Evolutionary conservation across 441 rosid species (phyloP), one percentile per base, ranked within the genome.

Genomic region (Gossypium laxum): DNA sequence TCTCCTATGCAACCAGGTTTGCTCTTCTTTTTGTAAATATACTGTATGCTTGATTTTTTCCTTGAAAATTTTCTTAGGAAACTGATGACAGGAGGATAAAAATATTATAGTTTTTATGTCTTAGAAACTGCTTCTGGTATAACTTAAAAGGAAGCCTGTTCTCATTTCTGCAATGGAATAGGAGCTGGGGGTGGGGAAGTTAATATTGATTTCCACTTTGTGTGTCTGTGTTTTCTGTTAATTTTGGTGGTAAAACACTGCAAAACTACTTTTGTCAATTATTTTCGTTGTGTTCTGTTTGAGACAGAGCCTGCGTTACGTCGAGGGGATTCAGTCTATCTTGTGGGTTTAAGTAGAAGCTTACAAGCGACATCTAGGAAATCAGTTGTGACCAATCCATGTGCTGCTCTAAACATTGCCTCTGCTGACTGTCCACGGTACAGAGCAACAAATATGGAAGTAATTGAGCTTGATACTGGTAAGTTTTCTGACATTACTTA

Each of bases 381-480:
- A 82, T 92, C 99, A 60, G 80, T 85, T 74, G 94, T 94, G 24
- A 94, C 98, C 61, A 92, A 94, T 72, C 89, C 99, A 11, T 88
- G 88, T 81, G 95, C 94, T 51, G 89, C 99, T 30, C 78, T 94
- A 66, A 87, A 84, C 83, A 86, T 88, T 72, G 85, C 88, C 69
- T 90, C 92, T 54, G 93, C 93, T 72, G 97, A 91, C 75, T 86
- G 85, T 83, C 96, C 97, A 50, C 87, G 97, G 68, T 90, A 92
- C 72, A 87, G 93, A 81, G 98, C 99, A 74, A 89, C 87, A 74
- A 94, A 92, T 82, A 94, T 88, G 92, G 98, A 94, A 85, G 97
- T 94, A 28, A 89, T 94, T 78, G 99, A 94, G 84, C 89, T 94
- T 76, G 97, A 92, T 81, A 90, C 98, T 19, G 98, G 99, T 91